Base-by-base conservation (phyloP, 2,329 filamentous ascomycete genomes). In the Botryotinia narcissicola region DNA sequence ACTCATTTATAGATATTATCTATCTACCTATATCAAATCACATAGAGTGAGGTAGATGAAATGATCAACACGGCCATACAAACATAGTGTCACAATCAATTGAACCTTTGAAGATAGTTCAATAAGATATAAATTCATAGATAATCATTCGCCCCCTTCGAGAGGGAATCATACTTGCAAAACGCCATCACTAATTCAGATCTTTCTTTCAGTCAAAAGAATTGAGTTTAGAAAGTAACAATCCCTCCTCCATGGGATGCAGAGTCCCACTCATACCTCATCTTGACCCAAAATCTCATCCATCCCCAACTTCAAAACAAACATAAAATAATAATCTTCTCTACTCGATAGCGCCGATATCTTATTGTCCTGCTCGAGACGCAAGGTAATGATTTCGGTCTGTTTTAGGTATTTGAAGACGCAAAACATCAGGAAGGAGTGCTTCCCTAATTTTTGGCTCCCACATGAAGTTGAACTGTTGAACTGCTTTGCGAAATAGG, bases 11-110 rank as follows among this genome's bases (percentile, higher is more conserved):
- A 8, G 6, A 18, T 29, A 29, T 7, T 18, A 32, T n/a, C 14
- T 18, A 32, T n/a, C 14, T 57, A 57, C 3, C 6, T 54, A 29
- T 8, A 29, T 54, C 51, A 16, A 18, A 18, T 54, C 14, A 18
- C n/a, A 51, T n/a, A 0, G 9, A 4, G 25, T 57, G n/a, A 29
- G 3, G 4, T 57, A 9, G 4, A 0, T 29, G 16, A 57, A 18
- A 32, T 0, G 6, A 18, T 9, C 0, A 18, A 6, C 51, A 4
- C 3, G 14, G 3, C 29, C 6, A 18, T 9, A 2, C 8, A 57
- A 57, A 16, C 51, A 57, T 18, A 18, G 14, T 57, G 7, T 16
- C 18, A 1, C 8, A 14, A 57, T 57, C 18, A 1, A 57, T 57
- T 12, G 14, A 57, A 32, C 3, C 6, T 9, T 16, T 29, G 14